Evolutionary conservation across 2,329 filamentous ascomycete genomes (phyloP).

Genomic region (Chrysoporthe deuterocubensis): DNA sequence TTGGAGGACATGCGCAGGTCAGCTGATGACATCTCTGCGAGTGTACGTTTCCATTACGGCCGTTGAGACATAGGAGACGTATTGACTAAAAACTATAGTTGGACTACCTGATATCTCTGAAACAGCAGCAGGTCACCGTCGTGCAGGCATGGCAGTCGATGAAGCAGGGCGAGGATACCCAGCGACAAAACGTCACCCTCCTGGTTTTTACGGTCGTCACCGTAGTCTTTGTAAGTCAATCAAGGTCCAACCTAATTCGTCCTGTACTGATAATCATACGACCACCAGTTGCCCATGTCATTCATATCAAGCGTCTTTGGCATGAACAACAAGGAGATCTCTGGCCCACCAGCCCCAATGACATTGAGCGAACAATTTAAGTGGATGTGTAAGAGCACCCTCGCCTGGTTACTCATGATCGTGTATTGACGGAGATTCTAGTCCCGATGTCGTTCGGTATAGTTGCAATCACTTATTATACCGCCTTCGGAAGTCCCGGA

Average conservation of each 20-base stretch:
- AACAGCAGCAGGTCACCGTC: constrained; percentile 51
- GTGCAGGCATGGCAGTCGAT: constrained; percentile 48
- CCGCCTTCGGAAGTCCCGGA: constrained; percentile 24
- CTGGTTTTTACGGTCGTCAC: constrained; percentile 53
- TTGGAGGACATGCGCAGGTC: constrained; percentile 39
- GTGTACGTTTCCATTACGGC: constrained; percentile 33
- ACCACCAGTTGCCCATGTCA: constrained; percentile 40
- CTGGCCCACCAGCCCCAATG: constrained; percentile 24
- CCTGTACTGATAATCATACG: background rate
- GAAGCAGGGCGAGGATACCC: constrained; percentile 44
- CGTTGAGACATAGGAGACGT: background rate
- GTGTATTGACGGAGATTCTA: background rate
- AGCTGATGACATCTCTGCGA: constrained; percentile 39
- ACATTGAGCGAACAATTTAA: constrained; percentile 27
- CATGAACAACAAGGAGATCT: constrained; percentile 41
- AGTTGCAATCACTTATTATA: constrained; percentile 28
- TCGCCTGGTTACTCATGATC: accelerated
- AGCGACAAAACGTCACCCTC: constrained; percentile 47
- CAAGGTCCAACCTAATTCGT: too few relatives aligned
- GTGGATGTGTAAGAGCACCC: constrained; percentile 22
- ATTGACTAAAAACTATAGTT: constrained; percentile 31
- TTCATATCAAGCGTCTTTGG: constrained; percentile 46
- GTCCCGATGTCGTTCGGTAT: constrained; percentile 25
- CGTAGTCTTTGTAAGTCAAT: constrained; percentile 47
- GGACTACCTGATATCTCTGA: constrained; percentile 46